Evolutionary conservation across 495 filamentous ascomycete species (phyloP), one percentile per base, ranked within the genome.

Genomic region (Beverwykella pulmonaria): DNA sequence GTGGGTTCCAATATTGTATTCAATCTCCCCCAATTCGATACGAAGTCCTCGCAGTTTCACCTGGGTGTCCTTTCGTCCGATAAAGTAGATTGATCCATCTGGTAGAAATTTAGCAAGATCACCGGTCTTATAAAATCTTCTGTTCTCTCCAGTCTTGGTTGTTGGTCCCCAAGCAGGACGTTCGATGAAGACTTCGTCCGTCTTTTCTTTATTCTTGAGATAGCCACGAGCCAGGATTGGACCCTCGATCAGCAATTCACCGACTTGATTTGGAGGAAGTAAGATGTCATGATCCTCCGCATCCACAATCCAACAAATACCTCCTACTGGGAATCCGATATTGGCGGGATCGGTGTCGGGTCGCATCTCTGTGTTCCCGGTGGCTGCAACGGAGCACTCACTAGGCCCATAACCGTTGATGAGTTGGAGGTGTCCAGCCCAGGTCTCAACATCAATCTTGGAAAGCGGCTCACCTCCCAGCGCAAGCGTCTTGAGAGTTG

Each of bases 131-230:
- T 75, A 75, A 25, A 75, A 63, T 26, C 73, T 60, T 39, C 64
- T 61, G 15, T 47, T 61, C 29, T 61, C 47, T 59, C 64, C 56
- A 48, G 47, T 46, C 20, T 41, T 25, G 5, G 50, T 55, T 1
- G 25, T 52, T 20, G 39, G 59, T 20, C 59, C 58, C 82, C 82
- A 85, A 12, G 59, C 29, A 10, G 82, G 82, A 25, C 44, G 26
- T 12, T 57, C 20, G 27, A 68, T 56, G 29, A 71, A 71, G n/a
- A 48, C 59, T 22, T 67, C 59, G 49, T 58, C 52, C 20, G 59
- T 68, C 32, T 63, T 68, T 22, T 64, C 53, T 6, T 53, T 19
- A 26, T 64, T 53, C 2, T 71, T 67, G 7, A 71, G 53, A 46
- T 71, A 71, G 3, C 39, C 39, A 12, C 39, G 39, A 14, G 39